Evolutionary conservation across 2,329 filamentous ascomycete species (phyloP), one percentile per base, ranked within the genome.

Genomic region (Scytalidium sp.): DNA sequence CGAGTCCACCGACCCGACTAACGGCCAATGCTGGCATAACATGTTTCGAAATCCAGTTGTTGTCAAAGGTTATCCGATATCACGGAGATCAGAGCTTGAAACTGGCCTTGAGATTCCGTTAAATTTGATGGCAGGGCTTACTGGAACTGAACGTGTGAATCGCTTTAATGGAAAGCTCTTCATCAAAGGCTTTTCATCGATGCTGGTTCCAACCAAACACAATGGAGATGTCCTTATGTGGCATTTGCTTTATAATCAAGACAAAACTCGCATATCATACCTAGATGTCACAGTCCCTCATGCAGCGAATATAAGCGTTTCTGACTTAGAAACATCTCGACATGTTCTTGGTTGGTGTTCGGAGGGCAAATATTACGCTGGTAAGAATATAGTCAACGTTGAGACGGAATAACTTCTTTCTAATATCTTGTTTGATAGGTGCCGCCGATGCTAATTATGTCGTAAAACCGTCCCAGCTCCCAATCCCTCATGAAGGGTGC

Each of bases 61-160:
- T 27, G 50, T 52, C 3, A 6, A 17, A 15, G 54, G 52, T 11
- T 58, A 49, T 42, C 56, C 56, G n/a, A 56, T 53, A 20, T 22
- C 45, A n/a, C 36, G 47, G 9, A 32, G 48, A 36, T 5, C 29
- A 29, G 32, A 41, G 13, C 6, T 11, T 21, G 44, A 44, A 40
- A 43, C 20, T 1, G 59, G 60, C 0, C 45, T 63, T 15, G 59
- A 62, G 19, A 56, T 62, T 17, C 51, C 61, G 2, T 45, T 62
- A 3, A 47, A 58, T 19, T 56, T 62, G 46, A 56, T 64, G 53
- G 52, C 56, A 10, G 49, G 41, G 10, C 47, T 64, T 19, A 53
- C 42, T 17, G 22, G 45, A 25, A 44, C 59, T 3, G 1, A 45
- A 4, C 32, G 45, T 4, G 39, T 50, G 0, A 45, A 43, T 2